phyloP scores from a whole-genome alignment of 805 yeast genomes.

The Priceomyces castillae region DNA sequence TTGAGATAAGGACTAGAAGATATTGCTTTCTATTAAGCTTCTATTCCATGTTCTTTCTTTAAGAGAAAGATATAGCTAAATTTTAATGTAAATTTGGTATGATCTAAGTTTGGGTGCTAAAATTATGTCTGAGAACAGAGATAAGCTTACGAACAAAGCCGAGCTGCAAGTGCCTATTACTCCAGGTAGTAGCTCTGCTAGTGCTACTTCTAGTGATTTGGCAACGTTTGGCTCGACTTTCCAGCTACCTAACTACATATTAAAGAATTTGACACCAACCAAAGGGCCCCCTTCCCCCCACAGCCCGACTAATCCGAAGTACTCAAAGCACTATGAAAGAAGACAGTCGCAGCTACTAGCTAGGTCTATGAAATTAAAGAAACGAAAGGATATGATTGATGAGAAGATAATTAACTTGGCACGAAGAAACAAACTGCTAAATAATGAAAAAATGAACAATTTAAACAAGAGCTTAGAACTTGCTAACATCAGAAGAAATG shows the following conservation, averaged over 20 bases:
- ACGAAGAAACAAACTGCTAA: slow-evolving; percentile 2
- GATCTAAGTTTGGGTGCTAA: neutral
- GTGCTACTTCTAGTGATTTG: neutral
- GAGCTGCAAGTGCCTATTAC: slow-evolving; percentile 2
- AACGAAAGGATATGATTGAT: slow-evolving; percentile 7
- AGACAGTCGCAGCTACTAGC: slow-evolving; percentile 7
- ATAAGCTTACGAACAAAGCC: neutral
- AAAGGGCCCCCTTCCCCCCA: slow-evolving; percentile 4
- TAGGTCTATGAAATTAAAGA: slow-evolving; percentile 7
- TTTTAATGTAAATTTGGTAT: neutral
- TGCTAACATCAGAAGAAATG: slow-evolving; percentile 8
- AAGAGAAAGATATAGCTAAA: neutral
- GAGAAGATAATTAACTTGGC: slow-evolving; percentile 7
- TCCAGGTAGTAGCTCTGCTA: slow-evolving; percentile 1
- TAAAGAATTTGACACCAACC: slow-evolving; percentile 10
- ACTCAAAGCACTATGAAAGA: slow-evolving; percentile 5
- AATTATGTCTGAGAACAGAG: neutral
- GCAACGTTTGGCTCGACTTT: neutral
- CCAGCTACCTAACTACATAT: slow-evolving; percentile 8
- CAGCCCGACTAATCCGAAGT: neutral
- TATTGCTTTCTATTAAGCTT: neutral
- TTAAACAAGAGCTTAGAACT: slow-evolving; percentile 7
- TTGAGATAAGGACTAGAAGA: neutral
- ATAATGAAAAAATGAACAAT: slow-evolving; percentile 4
- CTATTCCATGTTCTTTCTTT: neutral